Evolutionary conservation across 345 rosid genomes (phyloP), one percentile per base, ranked within the genome.

Genomic region (Dipteronia sinensis): DNA sequence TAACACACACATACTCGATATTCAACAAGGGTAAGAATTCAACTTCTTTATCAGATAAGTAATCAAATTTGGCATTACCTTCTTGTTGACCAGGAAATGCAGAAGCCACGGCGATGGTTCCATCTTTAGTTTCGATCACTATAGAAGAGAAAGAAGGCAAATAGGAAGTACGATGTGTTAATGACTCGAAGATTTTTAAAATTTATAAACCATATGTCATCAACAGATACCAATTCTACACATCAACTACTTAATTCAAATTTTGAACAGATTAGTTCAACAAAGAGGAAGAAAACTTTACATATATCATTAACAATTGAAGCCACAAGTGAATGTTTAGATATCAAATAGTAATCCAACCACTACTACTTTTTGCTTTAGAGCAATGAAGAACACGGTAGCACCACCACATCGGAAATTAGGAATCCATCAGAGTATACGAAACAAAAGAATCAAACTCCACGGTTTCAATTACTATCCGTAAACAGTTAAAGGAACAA

Each of bases 61-160:
- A 34, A 10, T 49, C 3, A 72, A 17, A 72, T 73, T 20, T 22
- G 58, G 27, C 5, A 15, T n/a, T 71, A 96, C 98, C 97, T 91
- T 91, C 87, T 74, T 90, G 97, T 84, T 91, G 91, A 80, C 90
- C 97, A 72, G 95, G 86, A 83, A 96, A 96, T 49, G 98, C 95
- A 81, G 97, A 82, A 56, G 98, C 95, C 16, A 92, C 90, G 20
- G 97, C 88, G 73, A 96, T 88, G 65, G 98, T 85, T 76, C 95
- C 94, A 62, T 91, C 97, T 80, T 83, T 91, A 61, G 97, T 86
- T 83, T 91, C 97, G 70, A 92, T 83, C 78, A 91, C 97, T 92
- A 66, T 2, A 34, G 64, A 47, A 69, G 46, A 56, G n/a, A 63
- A 68, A 10, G n/a, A 53, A 13, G 3, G 46, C 51, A 56, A 78